These are phyloP conservation scores for Solanum piurae DNA, from an alignment of 257 asterid genomes.

Conservation along the genomic window DNA sequence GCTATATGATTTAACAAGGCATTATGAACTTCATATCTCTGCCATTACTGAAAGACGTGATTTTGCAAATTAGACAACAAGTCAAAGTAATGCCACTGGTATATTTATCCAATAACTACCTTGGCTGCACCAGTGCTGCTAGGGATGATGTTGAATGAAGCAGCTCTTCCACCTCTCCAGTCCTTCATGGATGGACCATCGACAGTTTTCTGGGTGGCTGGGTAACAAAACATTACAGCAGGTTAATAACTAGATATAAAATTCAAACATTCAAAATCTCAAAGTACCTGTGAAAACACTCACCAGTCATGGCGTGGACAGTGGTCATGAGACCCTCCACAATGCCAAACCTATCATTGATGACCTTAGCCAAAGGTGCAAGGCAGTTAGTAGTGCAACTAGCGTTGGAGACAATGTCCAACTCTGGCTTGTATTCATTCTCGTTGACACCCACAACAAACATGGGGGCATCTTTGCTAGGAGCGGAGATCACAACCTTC, in stretches of 20 bases:
- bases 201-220: conserved; percentile 69
- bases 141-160: conserved; percentile 77
- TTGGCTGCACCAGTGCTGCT: conserved; percentile 89
- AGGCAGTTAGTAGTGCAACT: conserved; percentile 86
- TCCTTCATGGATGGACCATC: conserved; percentile 86
- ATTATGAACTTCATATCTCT: background rate
- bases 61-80: background rate
- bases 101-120: conserved; percentile 6
- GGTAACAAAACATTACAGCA: background rate
- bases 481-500: conserved; percentile 85
- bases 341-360: conserved; percentile 67
- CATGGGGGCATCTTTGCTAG: conserved; percentile 86
- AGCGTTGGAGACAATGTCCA: conserved; percentile 65
- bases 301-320: conserved; percentile 72
- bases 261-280: background rate
- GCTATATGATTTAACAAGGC: background rate
- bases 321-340: conserved; percentile 85
- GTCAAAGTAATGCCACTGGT: too few species aligned
- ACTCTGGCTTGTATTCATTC: conserved; percentile 62
- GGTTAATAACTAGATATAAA: background rate
- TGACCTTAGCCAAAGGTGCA: conserved; percentile 80
- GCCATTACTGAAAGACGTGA: too few species aligned
- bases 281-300: background rate
- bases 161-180: conserved; percentile 94
- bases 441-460: conserved; percentile 80